phyloP scores from a whole-genome alignment of 169 alveolate species.

The Plasmodium inui region DNA sequence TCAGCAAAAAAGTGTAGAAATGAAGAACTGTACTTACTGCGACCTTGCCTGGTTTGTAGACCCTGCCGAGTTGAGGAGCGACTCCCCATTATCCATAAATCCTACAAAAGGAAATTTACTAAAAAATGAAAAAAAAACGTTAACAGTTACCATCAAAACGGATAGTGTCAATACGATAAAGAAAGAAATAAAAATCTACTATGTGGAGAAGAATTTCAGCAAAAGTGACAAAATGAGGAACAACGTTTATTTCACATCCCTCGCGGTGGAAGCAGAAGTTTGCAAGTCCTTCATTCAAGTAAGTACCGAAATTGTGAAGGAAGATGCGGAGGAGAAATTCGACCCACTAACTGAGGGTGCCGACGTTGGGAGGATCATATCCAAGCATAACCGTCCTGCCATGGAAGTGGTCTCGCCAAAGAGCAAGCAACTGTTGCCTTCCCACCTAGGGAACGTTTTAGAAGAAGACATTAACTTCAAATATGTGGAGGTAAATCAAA shows the following conservation, averaged over 20 bases:
- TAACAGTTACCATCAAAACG: slow-evolving; percentile 45
- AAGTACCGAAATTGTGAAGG: slow-evolving; percentile 26
- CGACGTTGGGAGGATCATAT: not conserved
- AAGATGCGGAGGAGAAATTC: not conserved
- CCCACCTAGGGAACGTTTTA: not conserved
- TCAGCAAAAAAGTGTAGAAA: slow-evolving; percentile 37
- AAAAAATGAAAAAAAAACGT: slow-evolving; percentile 33
- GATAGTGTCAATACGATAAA: slow-evolving; percentile 3
- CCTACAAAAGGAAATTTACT: slow-evolving; percentile 35
- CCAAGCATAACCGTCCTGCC: not conserved
- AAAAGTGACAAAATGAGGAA: slow-evolving; percentile 18
- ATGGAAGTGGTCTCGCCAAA: not conserved
- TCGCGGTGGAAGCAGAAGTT: slow-evolving; percentile 36
- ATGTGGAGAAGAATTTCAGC: slow-evolving; percentile 11
- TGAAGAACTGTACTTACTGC: slow-evolving; percentile 42
- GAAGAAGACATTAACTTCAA: slow-evolving; percentile 40
- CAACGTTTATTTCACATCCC: slow-evolving; percentile 8
- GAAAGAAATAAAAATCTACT: slow-evolving; percentile 47
- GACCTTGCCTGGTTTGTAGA: slow-evolving; percentile 61
- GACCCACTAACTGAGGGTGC: not conserved
- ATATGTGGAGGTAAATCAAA: slow-evolving; percentile 46
- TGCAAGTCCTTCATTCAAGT: slow-evolving; percentile 53
- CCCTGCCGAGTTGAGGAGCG: slow-evolving; percentile 15
- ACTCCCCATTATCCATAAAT: slow-evolving; percentile 4
- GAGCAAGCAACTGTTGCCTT: not conserved